Base-by-base conservation (phyloP, 805 yeast species). In the Candida patagonica region DNA sequence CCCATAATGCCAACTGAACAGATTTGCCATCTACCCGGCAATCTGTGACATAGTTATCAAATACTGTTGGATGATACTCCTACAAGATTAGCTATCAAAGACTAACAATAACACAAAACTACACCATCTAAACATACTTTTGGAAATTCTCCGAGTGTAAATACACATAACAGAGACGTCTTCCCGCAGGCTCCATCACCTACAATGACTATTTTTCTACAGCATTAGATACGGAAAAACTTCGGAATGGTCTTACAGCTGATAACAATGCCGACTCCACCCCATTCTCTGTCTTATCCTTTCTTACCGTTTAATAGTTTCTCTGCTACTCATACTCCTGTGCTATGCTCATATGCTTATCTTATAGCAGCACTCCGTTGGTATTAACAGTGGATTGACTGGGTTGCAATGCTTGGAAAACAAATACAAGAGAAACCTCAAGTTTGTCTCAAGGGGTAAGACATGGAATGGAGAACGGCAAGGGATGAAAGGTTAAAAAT, bases 131-230 rank as follows among this genome's bases (percentile, higher is more conserved):
- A 20, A 30, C 55, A 26, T 54, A 82, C 94, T 31, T 88, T 78
- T 0, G 96, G 96, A 54, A 88, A 88, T 56, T 85, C 94, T 0
- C 96, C 96, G 25, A 87, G 60, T 0, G 96, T 85, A 64, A 88
- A 88, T 16, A 87, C 96, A 53, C 85, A 83, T n/a, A 87, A 66
- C 27, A 87, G 65, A 1, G 95, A 86, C 0, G 96, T 87, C 61
- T 87, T 87, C 8, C 96, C 96, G 60, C 95, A 85, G 1, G 94
- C 95, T 40, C 96, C 95, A 61, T 87, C 96, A 19, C 96, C 96
- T 8, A 87, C 92, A 33, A 87, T 87, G 30, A 87, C 95, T 19
- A 87, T 65, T 56, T 87, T 87, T 52, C 95, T 69, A 5, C 30
- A 24, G 31, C 31, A n/a, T 6, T 26, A 26, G n/a, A n/a, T n/a